A percentile compares a stretch with the other conserved stretches of the same genome.
Evolutionary conservation across 768 basidiomycete species (phyloP).

Genomic region (Boletus tomentosulus): DNA sequence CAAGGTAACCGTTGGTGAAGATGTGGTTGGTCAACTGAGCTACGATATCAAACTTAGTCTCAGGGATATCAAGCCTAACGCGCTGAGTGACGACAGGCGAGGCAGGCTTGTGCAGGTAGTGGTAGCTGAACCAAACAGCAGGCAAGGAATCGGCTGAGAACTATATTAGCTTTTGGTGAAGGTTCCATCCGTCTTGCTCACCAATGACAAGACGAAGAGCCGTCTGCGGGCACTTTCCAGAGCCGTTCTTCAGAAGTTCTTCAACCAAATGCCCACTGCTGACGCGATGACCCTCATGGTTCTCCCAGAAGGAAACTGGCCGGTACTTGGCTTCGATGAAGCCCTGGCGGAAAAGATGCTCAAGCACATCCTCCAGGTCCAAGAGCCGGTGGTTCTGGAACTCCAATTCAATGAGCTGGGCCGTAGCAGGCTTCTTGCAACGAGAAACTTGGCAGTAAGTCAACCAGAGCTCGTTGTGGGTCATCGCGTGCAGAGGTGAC

Average conservation of each 20-base stretch:
- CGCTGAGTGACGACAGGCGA: conserved; percentile 39
- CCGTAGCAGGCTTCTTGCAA: conserved; percentile 36
- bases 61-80: conserved; percentile 34
- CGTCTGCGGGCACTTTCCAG: conserved; percentile 40
- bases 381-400: conserved; percentile 36
- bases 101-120: conserved; percentile 33
- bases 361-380: conserved; percentile 48
- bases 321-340: conserved; percentile 43
- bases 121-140: conserved; percentile 43
- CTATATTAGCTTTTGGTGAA: not conserved
- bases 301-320: conserved; percentile 44
- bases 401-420: conserved; percentile 46
- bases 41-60: conserved; percentile 22
- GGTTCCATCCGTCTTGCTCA: conserved; percentile 18
- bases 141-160: conserved; percentile 38
- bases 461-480: conserved; percentile 43
- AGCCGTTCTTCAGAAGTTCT: conserved; percentile 34
- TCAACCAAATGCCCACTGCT: conserved; percentile 35
- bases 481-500: conserved; percentile 17
- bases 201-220: conserved; percentile 47
- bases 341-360: conserved; percentile 42
- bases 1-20: conserved; percentile 38
- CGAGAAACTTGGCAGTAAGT: conserved; percentile 47
- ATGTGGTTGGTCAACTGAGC: conserved; percentile 48
- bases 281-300: conserved; percentile 35